These are phyloP conservation scores for Aspergillus carbonarius DNA, from an alignment of 2,329 filamentous ascomycete genomes.

Conservation along the genomic window DNA sequence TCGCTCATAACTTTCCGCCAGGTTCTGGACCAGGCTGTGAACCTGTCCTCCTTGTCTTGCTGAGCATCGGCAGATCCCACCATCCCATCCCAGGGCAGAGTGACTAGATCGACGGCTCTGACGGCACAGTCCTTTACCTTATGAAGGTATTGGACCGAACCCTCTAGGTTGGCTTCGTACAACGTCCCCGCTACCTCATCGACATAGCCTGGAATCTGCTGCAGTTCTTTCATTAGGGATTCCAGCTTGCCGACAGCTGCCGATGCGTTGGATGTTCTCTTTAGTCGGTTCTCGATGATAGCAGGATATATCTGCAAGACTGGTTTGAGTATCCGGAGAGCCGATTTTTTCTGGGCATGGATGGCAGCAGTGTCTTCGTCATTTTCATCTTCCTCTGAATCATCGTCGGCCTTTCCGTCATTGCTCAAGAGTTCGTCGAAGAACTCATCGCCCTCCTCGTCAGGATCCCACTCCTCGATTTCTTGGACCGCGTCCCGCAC, in stretches of 20 bases:
- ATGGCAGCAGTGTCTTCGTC: constrained; percentile 35
- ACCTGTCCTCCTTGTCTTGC: constrained; percentile 67
- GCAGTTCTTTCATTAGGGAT: constrained; percentile 32
- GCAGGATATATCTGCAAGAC: constrained; percentile 45
- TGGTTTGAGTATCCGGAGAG: constrained; percentile 44
- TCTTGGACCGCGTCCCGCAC: constrained; percentile 82
- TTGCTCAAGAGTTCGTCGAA: constrained; percentile 40
- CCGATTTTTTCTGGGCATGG: constrained; percentile 41
- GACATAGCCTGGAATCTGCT: constrained; percentile 41
- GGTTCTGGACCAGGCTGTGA: constrained; percentile 70
- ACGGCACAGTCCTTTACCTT: constrained; percentile 51
- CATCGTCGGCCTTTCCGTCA: constrained; percentile 25
- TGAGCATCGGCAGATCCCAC: constrained; percentile 56
- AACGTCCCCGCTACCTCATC: constrained; percentile 49
- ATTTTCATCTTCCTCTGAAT: constrained; percentile 19
- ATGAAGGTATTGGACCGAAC: constrained; percentile 32
- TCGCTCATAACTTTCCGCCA: constrained; percentile 51
- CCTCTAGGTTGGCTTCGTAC: constrained; percentile 42
- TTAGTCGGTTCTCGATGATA: constrained; percentile 43
- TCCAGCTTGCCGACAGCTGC: constrained; percentile 34
- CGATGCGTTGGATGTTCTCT: constrained; percentile 27
- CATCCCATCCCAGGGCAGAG: constrained; percentile 70
- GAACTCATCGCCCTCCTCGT: constrained; percentile 61
- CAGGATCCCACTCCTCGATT: constrained; percentile 82
- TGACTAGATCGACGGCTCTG: constrained; percentile 68